Conservation (phyloP, 2,329 filamentous ascomycete species). For the Madurella fahalii region DNA sequence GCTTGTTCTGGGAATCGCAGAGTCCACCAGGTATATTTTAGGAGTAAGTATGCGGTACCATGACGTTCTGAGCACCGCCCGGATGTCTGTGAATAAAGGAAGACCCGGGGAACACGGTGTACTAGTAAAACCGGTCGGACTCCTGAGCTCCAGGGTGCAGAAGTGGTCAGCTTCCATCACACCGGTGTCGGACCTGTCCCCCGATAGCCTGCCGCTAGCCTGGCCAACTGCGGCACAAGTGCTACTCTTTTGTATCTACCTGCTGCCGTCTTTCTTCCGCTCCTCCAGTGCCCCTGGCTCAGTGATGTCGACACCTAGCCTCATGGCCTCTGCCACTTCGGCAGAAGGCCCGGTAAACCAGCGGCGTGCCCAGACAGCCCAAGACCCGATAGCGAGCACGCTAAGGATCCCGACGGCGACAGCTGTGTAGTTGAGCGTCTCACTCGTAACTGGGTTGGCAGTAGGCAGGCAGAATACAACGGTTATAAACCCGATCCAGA, state of each 20-base stretch:
- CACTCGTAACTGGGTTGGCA: conserved; percentile 50
- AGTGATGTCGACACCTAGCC: conserved; percentile 43
- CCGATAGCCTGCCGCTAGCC: no score
- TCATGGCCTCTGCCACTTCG: conserved; percentile 48
- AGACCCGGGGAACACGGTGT: no score
- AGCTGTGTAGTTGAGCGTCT: conserved; percentile 57
- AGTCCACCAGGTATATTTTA: no score
- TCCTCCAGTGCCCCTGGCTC: conserved; percentile 43
- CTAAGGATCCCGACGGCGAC: conserved; percentile 56
- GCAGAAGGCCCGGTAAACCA: conserved; percentile 56
- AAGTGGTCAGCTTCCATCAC: no score
- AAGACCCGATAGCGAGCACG: conserved; percentile 43
- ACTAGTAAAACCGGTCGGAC: no score
- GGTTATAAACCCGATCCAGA: conserved; percentile 53
- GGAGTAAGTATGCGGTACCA: no score
- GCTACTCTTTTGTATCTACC: background rate
- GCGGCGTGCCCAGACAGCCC: conserved; percentile 48
- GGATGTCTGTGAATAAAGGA: no score
- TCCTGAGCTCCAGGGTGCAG: no score
- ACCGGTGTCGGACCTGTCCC: no score
- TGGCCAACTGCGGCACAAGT: no score
- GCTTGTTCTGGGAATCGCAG: no score
- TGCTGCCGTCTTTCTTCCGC: conserved; percentile 26
- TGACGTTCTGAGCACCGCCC: no score
- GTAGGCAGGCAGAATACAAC: conserved; percentile 56